A percentile compares a stretch with the other conserved stretches of the same genome.
Conservation (phyloP, 225 moss, liverwort and hornwort species). For the Ulota crispa region DNA sequence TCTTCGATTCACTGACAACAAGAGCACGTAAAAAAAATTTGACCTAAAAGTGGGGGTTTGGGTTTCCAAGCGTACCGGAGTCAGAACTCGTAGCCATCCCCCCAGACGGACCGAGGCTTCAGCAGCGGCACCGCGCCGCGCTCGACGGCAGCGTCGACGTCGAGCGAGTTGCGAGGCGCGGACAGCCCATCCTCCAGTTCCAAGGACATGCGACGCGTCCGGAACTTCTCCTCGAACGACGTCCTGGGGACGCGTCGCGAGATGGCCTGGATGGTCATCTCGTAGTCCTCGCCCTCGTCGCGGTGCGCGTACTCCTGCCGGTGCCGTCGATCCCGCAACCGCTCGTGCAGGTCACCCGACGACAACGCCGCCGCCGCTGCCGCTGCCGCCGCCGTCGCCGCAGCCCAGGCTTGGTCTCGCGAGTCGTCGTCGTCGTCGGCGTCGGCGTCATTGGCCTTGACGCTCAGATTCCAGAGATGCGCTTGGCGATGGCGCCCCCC, state of each 20-base stretch:
- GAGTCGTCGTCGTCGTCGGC: background rate
- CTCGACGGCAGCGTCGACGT: background rate
- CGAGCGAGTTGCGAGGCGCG: slow-evolving; percentile 41
- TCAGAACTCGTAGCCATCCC: background rate
- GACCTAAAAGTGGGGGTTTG: too few species aligned
- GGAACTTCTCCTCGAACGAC: slow-evolving; percentile 35
- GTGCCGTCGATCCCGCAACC: background rate
- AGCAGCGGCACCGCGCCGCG: background rate
- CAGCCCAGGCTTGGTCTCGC: slow-evolving; percentile 1
- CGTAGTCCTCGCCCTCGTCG: slow-evolving; percentile 25
- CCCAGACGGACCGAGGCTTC: slow-evolving; percentile 14
- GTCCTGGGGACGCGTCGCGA: slow-evolving; percentile 32
- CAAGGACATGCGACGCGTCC: slow-evolving; percentile 24
- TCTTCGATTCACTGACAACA: too few species aligned
- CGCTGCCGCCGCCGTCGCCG: too few species aligned
- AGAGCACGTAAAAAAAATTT: too few species aligned
- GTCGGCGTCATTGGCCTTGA: slow-evolving; percentile 2
- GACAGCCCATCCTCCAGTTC: slow-evolving; percentile 31
- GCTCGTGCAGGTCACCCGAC: too few species aligned
- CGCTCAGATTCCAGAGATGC: slow-evolving; percentile 20
- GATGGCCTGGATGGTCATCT: slow-evolving; percentile 43
- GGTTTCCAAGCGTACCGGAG: background rate
- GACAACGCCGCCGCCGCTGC: too few species aligned
- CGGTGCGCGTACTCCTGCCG: slow-evolving; percentile 8
- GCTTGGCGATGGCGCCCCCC: background rate